These are phyloP conservation scores for Candida ulmi DNA, from an alignment of 805 yeast species.

Conservation along the genomic window DNA sequence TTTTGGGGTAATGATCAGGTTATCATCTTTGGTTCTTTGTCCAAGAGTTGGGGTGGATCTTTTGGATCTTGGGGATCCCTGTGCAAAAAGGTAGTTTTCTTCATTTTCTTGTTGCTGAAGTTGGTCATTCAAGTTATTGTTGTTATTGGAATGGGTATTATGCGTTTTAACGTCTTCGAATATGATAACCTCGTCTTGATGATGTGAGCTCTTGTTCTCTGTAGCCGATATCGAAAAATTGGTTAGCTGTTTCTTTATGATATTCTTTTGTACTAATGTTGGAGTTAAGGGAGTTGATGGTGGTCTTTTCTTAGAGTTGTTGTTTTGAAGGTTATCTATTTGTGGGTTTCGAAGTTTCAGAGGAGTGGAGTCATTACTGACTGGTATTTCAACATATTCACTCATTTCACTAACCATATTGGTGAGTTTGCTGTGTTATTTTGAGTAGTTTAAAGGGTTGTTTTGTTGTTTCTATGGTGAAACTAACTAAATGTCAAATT, in stretches of 20 bases:
- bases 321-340: slow-evolving; percentile 10
- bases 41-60: slow-evolving; percentile 1
- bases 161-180: background rate
- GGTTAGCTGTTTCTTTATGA: slow-evolving; percentile 13
- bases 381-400: slow-evolving; percentile 10
- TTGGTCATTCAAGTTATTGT: background rate
- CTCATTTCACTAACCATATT: slow-evolving; percentile 8
- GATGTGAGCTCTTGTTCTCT: too few species aligned
- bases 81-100: slow-evolving; percentile 1
- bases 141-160: background rate
- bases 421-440: background rate
- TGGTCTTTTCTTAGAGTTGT: slow-evolving; percentile 17
- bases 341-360: slow-evolving; percentile 12
- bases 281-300: slow-evolving; percentile 26
- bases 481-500: too few species aligned
- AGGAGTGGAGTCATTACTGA: slow-evolving; percentile 15
- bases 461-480: too few species aligned
- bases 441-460: too few species aligned
- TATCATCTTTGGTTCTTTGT: background rate
- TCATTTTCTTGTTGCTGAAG: slow-evolving; percentile 1
- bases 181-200: background rate
- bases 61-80: slow-evolving; percentile 18
- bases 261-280: slow-evolving; percentile 18
- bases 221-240: background rate
- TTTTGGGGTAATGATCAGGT: slow-evolving; percentile 15